Percentiles rank a stretch among this genome's conserved stretches.
These are phyloP conservation scores for Apophysomyces ossiformis DNA, from an alignment of 371 early-diverging fungal species.

Conservation along the genomic window DNA sequence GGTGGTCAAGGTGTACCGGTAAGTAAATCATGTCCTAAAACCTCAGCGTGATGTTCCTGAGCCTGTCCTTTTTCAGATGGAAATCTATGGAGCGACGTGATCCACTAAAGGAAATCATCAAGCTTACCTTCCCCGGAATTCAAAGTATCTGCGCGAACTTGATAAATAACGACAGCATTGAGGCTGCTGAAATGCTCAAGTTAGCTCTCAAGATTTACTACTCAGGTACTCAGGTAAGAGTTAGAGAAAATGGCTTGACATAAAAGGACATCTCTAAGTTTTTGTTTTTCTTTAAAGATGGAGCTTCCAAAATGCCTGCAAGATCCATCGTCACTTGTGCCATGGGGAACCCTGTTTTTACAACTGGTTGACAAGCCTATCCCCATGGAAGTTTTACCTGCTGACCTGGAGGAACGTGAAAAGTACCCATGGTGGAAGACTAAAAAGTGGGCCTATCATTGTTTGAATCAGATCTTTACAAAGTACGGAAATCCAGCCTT, in stretches of 20 bases:
- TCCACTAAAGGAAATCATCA: constrained; percentile 70
- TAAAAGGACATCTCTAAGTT: neutral
- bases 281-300: constrained; percentile 25
- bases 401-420: constrained; percentile 72
- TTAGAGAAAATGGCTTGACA: neutral
- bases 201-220: constrained; percentile 80
- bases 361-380: constrained; percentile 72
- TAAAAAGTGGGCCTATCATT: constrained; percentile 92
- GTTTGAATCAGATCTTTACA: constrained; percentile 78
- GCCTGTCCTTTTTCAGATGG: constrained; percentile 47
- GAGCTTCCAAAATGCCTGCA: constrained; percentile 75
- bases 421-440: constrained; percentile 88
- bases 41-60: no score
- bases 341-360: constrained; percentile 88
- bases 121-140: constrained; percentile 73
- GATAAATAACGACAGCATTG: constrained; percentile 57
- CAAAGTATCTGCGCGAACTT: constrained; percentile 70
- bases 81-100: constrained; percentile 57
- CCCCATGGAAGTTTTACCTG: constrained; percentile 56
- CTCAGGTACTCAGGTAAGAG: constrained; percentile 64
- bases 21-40: constrained; percentile 28
- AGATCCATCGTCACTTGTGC: constrained; percentile 67
- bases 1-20: constrained; percentile 82
- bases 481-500: constrained; percentile 81
- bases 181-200: constrained; percentile 86